These are phyloP conservation scores for Typha latifolia DNA, from an alignment of 176 grass and related monocot species.

Conservation along the genomic window DNA sequence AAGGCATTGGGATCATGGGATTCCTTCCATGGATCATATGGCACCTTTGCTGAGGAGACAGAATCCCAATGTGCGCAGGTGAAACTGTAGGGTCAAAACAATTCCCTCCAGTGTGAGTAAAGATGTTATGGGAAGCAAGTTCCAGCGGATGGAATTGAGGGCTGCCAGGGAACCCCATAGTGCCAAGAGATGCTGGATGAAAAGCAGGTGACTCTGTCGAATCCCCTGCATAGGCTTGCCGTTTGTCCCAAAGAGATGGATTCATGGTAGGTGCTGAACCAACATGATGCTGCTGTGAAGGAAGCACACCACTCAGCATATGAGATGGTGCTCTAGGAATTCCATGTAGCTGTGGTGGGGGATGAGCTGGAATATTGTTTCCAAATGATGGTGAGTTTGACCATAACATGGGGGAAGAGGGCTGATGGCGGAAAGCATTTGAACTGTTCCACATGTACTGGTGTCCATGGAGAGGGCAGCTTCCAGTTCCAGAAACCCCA, in stretches of 20 bases:
- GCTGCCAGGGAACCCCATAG: slow-evolving; percentile 63
- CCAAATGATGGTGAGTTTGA: slow-evolving; percentile 42
- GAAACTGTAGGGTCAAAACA: slow-evolving; percentile 49
- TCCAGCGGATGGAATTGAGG: slow-evolving; percentile 56
- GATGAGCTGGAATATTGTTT: slow-evolving; percentile 39
- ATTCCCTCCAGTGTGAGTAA: slow-evolving; percentile 49
- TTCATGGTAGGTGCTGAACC: slow-evolving; percentile 75
- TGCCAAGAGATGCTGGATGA: slow-evolving; percentile 57
- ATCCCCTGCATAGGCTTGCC: slow-evolving; percentile 34
- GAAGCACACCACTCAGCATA: slow-evolving; percentile 41
- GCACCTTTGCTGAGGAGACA: slow-evolving; percentile 75
- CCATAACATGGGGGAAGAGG: slow-evolving; percentile 43
- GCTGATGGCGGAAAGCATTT: slow-evolving; percentile 29
- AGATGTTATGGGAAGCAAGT: slow-evolving; percentile 43
- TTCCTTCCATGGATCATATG: slow-evolving; percentile 75
- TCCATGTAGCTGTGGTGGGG: slow-evolving; percentile 45
- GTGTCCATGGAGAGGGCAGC: slow-evolving; percentile 41
- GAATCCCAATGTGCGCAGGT: slow-evolving; percentile 41
- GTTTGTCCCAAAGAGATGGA: slow-evolving; percentile 58
- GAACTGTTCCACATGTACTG: slow-evolving; percentile 76
- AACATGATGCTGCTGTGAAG: slow-evolving; percentile 59
- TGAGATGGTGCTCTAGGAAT: slow-evolving; percentile 60
- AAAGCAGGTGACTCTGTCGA: slow-evolving; percentile 41
- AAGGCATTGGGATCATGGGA: slow-evolving; percentile 49
- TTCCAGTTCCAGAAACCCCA: slow-evolving; percentile 72